Evolutionary conservation across 371 early-diverging fungal species (phyloP).

Genomic region (Thermomucor indicae-seudaticae): DNA sequence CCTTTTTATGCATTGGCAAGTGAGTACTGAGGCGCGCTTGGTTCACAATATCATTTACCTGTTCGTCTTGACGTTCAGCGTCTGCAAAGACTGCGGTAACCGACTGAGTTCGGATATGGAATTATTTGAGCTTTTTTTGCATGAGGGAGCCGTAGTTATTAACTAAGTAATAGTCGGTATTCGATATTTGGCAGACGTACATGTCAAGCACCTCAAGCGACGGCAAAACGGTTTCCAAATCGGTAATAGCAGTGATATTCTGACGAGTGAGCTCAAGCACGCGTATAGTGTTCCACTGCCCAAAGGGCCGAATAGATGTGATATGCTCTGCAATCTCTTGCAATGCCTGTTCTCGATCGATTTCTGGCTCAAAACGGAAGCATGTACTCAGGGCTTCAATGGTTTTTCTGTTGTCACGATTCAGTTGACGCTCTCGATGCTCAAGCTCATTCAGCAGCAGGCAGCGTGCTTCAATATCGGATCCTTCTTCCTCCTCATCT

Average conservation of each 20-base stretch:
- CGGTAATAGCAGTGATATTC: constrained; percentile 10
- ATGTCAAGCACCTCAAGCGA: constrained; percentile 24
- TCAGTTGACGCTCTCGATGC: too few species aligned
- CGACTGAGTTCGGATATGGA: constrained; percentile 19
- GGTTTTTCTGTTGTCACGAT: too few species aligned
- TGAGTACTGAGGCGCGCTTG: not conserved
- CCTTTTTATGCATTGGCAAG: constrained; percentile 5
- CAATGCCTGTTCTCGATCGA: constrained; percentile 7
- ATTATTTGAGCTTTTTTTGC: constrained; percentile 33
- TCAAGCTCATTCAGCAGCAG: too few species aligned
- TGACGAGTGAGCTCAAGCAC: constrained; percentile 27
- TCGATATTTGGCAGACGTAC: constrained; percentile 12
- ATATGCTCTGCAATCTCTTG: constrained; percentile 8
- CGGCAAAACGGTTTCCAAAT: constrained; percentile 21
- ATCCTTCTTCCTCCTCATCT: too few species aligned
- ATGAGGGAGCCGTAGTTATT: not conserved
- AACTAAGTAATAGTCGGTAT: not conserved
- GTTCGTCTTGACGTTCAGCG: constrained; percentile 32
- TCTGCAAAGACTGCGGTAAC: constrained; percentile 23
- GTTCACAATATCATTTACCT: constrained; percentile 8
- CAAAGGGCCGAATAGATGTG: constrained; percentile 5
- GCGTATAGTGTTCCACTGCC: constrained; percentile 27
- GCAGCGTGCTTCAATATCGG: too few species aligned
- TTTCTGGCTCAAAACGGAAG: constrained; percentile 4
- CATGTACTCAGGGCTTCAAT: not conserved